These are phyloP conservation scores for Biscogniauxia marginata DNA, from an alignment of 2,329 filamentous ascomycete genomes.

Conservation along the genomic window DNA sequence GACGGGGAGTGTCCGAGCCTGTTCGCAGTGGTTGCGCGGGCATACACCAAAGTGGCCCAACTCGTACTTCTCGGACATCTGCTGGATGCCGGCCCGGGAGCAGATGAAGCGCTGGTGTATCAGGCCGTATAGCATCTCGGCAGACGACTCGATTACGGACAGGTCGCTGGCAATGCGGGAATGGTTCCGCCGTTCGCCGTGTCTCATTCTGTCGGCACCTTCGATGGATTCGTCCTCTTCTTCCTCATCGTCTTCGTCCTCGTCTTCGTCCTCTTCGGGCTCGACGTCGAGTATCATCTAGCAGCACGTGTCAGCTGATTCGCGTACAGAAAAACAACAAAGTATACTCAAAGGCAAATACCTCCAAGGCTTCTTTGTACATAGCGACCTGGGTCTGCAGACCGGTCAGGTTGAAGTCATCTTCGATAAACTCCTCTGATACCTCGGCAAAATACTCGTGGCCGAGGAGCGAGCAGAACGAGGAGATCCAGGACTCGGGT, in stretches of 20 bases:
- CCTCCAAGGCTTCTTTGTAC: constrained; percentile 97
- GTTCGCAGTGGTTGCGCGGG: constrained; percentile 90
- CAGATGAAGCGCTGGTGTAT: constrained; percentile 99
- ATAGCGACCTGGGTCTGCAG: constrained; percentile 93
- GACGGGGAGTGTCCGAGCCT: constrained; percentile 86
- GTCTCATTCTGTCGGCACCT: constrained; percentile 53
- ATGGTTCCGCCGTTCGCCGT: constrained; percentile 71
- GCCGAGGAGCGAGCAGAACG: constrained; percentile 91
- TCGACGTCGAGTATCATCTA: constrained; percentile 98
- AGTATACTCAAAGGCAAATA: constrained; percentile 39
- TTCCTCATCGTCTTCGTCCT: constrained; percentile 73
- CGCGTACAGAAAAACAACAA: no score
- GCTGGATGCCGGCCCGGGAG: constrained; percentile 91
- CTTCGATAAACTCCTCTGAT: constrained; percentile 97
- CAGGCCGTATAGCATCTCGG: constrained; percentile 96
- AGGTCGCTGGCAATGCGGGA: constrained; percentile 88
- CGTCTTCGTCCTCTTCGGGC: constrained; percentile 88
- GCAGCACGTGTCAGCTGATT: neutral
- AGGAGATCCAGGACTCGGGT: constrained; percentile 94
- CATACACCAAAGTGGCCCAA: constrained; percentile 93
- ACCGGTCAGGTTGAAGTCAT: constrained; percentile 98
- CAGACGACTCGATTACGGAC: constrained; percentile 92
- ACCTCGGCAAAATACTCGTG: constrained; percentile 99
- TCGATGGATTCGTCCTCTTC: constrained; percentile 70
- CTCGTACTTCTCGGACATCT: constrained; percentile 99